These are phyloP conservation scores for Yarrowia bubula DNA, from an alignment of 805 yeast genomes.

Conservation along the genomic window DNA sequence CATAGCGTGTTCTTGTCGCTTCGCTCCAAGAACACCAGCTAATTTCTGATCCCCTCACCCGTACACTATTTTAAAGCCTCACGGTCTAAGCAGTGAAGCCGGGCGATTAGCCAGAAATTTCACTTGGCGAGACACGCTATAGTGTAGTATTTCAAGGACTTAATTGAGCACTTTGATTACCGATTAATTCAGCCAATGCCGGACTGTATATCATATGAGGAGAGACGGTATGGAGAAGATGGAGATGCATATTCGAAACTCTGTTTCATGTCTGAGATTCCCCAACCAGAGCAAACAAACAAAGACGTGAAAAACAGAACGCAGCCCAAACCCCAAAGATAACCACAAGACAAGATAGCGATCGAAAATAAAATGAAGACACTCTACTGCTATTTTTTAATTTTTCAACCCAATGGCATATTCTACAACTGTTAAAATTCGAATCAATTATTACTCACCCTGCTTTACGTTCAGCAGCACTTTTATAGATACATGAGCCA, in stretches of 20 bases:
- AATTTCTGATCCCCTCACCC: background rate
- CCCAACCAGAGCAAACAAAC: background rate
- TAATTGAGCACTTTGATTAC: background rate
- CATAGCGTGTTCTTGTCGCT: too few species aligned
- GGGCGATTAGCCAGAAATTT: background rate
- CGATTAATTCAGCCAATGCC: background rate
- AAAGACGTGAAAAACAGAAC: background rate
- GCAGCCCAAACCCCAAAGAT: background rate
- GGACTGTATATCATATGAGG: background rate
- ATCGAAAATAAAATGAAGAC: too few species aligned
- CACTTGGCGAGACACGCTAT: background rate
- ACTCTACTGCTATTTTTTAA: too few species aligned
- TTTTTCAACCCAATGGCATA: too few species aligned
- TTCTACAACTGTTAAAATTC: background rate
- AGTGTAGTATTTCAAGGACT: background rate
- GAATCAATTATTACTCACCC: background rate
- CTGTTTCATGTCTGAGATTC: background rate
- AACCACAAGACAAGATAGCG: background rate
- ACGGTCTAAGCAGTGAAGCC: background rate
- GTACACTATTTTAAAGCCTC: background rate
- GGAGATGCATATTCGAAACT: background rate
- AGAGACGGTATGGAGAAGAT: background rate
- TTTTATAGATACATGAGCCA: slow-evolving; percentile 7
- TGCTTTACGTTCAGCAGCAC: background rate
- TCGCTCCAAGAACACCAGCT: too few species aligned